Evolutionary conservation across 2,329 filamentous ascomycete genomes (phyloP).

Genomic region (Venturia asperata): DNA sequence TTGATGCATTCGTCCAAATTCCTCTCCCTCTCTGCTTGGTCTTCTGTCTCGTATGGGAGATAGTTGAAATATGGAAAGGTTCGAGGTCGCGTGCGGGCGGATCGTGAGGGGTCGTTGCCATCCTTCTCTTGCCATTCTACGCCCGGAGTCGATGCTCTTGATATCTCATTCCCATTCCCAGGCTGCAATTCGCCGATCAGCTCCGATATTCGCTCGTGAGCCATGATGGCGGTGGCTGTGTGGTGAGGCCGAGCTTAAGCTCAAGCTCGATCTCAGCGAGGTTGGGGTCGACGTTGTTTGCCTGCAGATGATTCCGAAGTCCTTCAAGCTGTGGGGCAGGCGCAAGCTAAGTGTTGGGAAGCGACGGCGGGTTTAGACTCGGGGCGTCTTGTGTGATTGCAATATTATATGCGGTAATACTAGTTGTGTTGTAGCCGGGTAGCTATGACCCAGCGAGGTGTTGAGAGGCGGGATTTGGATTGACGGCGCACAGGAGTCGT

Average conservation of each 20-base stretch:
- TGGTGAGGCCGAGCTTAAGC: slow-evolving; percentile 1
- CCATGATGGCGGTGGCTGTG: slow-evolving; percentile 2
- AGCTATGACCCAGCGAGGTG: background rate
- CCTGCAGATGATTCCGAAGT: background rate
- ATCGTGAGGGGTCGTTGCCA: slow-evolving; percentile 43
- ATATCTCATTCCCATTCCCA: slow-evolving; percentile 56
- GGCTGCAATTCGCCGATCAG: slow-evolving; percentile 3
- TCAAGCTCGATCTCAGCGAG: background rate
- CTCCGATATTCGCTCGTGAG: slow-evolving; percentile 9
- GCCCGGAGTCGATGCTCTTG: slow-evolving; percentile 79
- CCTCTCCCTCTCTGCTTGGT: slow-evolving; percentile 66
- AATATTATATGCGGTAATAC: background rate
- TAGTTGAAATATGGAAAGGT: slow-evolving; percentile 91
- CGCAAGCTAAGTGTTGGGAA: background rate
- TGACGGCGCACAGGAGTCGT: background rate
- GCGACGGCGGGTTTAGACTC: background rate
- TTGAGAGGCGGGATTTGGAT: background rate
- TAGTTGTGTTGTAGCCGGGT: background rate
- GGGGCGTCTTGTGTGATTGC: background rate
- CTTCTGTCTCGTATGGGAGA: slow-evolving; percentile 82
- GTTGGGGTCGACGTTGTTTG: background rate
- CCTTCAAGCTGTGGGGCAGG: background rate
- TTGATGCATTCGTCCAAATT: slow-evolving; percentile 84
- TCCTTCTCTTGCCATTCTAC: slow-evolving; percentile 45
- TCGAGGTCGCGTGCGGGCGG: slow-evolving; percentile 67